Evolutionary conservation across 148 eudicot species (phyloP).

Genomic region (Amaranthus palmeri): DNA sequence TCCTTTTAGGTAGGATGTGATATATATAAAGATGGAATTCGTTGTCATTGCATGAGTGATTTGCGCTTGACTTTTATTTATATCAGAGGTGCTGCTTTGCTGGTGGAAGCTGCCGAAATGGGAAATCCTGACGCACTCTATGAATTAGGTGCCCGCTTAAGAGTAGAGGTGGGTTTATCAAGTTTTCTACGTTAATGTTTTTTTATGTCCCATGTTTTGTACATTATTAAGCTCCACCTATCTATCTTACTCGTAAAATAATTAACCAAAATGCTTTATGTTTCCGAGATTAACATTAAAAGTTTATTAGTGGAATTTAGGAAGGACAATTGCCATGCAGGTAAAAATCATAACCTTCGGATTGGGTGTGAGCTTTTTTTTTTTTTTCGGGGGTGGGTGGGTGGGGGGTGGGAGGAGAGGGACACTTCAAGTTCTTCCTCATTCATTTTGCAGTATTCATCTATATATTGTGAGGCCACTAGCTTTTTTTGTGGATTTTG

Average conservation of each 20-base stretch:
- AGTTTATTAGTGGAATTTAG: not conserved
- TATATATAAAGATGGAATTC: not conserved
- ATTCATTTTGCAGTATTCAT: not conserved
- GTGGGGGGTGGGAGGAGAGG: too few species aligned
- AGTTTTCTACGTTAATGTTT: not conserved
- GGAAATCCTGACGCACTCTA: conserved; percentile 82
- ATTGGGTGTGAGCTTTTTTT: not conserved
- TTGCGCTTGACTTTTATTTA: not conserved
- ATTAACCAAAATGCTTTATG: not conserved
- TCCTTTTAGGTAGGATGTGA: not conserved
- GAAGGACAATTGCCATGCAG: not conserved
- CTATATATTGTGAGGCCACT: not conserved
- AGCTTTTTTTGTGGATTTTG: not conserved
- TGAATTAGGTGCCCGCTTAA: conserved; percentile 67
- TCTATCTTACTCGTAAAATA: not conserved
- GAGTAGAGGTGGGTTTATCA: conserved; percentile 59
- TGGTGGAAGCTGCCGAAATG: conserved; percentile 98
- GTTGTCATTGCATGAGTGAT: not conserved
- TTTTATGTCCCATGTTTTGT: not conserved
- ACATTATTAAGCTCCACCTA: not conserved
- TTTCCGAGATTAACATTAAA: not conserved
- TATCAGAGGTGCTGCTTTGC: conserved; percentile 84
- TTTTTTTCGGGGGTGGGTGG: not conserved
- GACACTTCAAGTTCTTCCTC: not conserved
- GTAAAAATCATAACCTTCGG: not conserved